These are phyloP conservation scores for Kwoniella sp. DNA, from an alignment of 768 basidiomycete species.

Conservation along the genomic window DNA sequence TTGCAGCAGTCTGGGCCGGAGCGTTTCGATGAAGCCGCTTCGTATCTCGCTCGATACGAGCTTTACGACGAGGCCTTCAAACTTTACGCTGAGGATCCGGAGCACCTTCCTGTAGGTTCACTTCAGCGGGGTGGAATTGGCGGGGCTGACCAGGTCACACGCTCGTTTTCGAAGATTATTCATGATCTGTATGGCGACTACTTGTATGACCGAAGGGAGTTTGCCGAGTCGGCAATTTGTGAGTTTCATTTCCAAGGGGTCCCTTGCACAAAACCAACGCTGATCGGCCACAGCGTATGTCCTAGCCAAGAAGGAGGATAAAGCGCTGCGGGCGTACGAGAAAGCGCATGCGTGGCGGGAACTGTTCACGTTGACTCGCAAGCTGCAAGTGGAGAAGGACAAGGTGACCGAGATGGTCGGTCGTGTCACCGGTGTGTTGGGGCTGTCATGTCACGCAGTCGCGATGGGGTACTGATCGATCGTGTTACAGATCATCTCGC, in stretches of 20 bases:
- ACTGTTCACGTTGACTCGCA: constrained; percentile 71
- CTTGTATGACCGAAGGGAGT: constrained; percentile 79
- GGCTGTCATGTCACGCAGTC: background rate
- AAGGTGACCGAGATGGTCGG: constrained; percentile 65
- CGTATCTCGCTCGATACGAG: constrained; percentile 71
- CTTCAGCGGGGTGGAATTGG: background rate
- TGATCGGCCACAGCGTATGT: constrained; percentile 58
- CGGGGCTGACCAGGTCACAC: background rate
- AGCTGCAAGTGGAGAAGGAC: constrained; percentile 56
- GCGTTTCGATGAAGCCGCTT: constrained; percentile 72
- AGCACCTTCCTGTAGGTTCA: constrained; percentile 58
- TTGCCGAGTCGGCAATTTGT: constrained; percentile 79
- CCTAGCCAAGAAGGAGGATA: constrained; percentile 60
- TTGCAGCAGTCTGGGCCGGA: constrained; percentile 66
- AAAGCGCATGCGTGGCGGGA: constrained; percentile 86
- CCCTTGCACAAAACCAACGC: background rate
- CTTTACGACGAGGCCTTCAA: constrained; percentile 69
- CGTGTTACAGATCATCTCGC: constrained; percentile 65
- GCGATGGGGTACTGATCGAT: too few species aligned
- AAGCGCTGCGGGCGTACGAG: constrained; percentile 84
- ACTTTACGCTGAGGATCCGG: constrained; percentile 65
- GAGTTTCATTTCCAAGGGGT: constrained; percentile 9
- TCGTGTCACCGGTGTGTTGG: constrained; percentile 68
- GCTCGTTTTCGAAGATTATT: constrained; percentile 13
- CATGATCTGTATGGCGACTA: constrained; percentile 72